These are phyloP conservation scores for Pythium biforme DNA, from an alignment of 352 stramenopile species.

Conservation along the genomic window DNA sequence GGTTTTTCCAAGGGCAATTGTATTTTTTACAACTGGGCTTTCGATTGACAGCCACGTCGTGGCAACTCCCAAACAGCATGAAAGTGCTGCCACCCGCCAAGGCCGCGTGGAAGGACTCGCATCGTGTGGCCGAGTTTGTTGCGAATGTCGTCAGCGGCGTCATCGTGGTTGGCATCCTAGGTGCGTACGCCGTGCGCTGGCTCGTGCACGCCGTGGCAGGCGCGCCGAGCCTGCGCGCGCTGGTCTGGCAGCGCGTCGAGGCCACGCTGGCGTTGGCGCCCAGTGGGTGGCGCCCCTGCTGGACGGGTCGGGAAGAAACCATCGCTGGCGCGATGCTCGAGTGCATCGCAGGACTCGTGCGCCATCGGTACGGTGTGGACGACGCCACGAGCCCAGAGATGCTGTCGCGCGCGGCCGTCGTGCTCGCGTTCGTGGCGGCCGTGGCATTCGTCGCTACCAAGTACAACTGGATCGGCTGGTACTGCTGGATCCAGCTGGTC, in stretches of 20 bases:
- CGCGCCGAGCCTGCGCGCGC: constrained; percentile 31
- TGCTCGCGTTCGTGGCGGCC: constrained; percentile 18
- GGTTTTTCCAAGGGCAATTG: too few relatives aligned
- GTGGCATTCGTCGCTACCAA: constrained; percentile 39
- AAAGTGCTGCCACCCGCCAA: neutral
- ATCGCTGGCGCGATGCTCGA: constrained; percentile 33
- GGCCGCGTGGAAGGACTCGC: constrained; percentile 53
- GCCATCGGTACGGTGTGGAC: constrained; percentile 29
- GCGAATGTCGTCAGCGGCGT: constrained; percentile 56
- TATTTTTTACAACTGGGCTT: too few relatives aligned
- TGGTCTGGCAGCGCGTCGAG: constrained; percentile 20
- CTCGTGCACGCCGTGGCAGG: constrained; percentile 31
- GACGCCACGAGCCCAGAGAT: constrained; percentile 41
- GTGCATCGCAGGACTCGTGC: constrained; percentile 32
- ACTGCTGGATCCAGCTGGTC: constrained; percentile 49
- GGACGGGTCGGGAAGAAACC: constrained; percentile 8
- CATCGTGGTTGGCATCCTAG: constrained; percentile 42
- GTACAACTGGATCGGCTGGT: constrained; percentile 68
- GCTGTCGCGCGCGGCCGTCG: constrained; percentile 34
- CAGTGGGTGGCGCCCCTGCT: constrained; percentile 18
- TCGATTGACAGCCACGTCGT: too few relatives aligned
- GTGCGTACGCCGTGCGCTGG: constrained; percentile 35
- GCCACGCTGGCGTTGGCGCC: constrained; percentile 15
- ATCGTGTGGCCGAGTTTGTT: constrained; percentile 59
- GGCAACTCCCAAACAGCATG: neutral